These are phyloP conservation scores for Yarrowia sp. DNA, from an alignment of 805 yeast genomes.

Conservation along the genomic window DNA sequence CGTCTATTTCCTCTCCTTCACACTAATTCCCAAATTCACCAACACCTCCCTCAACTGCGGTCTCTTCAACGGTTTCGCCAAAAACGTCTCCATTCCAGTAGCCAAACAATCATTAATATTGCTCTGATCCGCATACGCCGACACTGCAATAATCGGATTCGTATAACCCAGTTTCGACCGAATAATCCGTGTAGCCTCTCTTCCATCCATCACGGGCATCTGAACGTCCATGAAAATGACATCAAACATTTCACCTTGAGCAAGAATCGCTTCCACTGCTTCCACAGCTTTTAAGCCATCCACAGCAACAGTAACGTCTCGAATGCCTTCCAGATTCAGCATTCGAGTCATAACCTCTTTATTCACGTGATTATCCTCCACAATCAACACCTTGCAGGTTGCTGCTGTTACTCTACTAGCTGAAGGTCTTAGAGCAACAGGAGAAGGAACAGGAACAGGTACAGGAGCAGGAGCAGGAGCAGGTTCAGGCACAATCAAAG, in stretches of 20 bases:
- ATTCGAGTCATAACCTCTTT: conserved; percentile 91
- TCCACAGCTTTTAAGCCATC: conserved; percentile 88
- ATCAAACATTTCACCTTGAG: conserved; percentile 47
- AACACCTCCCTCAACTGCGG: conserved; percentile 53
- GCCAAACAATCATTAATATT: conserved; percentile 81
- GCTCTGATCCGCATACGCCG: conserved; percentile 92
- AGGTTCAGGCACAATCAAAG: neutral
- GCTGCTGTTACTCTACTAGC: neutral
- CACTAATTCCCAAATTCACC: conserved; percentile 40
- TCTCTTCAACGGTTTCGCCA: conserved; percentile 83
- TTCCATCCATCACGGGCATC: conserved; percentile 93
- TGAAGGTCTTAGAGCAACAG: neutral
- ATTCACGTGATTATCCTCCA: conserved; percentile 91
- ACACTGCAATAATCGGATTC: conserved; percentile 85
- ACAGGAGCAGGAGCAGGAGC: neutral
- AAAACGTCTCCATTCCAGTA: conserved; percentile 87
- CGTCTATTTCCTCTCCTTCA: conserved; percentile 21
- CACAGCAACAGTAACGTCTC: conserved; percentile 69
- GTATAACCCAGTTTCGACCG: conserved; percentile 58
- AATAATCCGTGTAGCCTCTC: conserved; percentile 74
- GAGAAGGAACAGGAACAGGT: neutral
- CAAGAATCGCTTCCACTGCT: conserved; percentile 48
- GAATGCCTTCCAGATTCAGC: conserved; percentile 79
- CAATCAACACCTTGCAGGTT: conserved; percentile 60
- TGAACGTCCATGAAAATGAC: conserved; percentile 95